Evolutionary conservation across 2,329 filamentous ascomycete species (phyloP), one percentile per base, ranked within the genome.

Genomic region (Ceratocystis destructans): DNA sequence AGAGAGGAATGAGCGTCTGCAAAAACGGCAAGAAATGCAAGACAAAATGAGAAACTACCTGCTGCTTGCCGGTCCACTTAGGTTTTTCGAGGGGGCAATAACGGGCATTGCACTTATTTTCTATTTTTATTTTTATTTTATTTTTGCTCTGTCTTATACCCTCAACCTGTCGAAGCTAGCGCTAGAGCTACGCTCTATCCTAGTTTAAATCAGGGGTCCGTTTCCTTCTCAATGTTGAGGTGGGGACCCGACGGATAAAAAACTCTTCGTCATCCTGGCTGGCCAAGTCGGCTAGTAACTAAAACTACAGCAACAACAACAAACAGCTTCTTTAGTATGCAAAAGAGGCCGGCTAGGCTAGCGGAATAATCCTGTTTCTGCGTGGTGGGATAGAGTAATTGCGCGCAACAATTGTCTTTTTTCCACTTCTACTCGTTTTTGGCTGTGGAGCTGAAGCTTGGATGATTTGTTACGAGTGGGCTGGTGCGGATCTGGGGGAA

Each of bases 241-340:
- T 59, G 28, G 55, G 31, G 15, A 15, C 37, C 55, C 31, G 31
- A 37, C 22, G 48, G 22, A 12, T 4, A 37, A 41, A 41, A 28
- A 53, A 25, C 22, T 53, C 25, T 55, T 55, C 31, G 55, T 37
- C 55, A 59, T 59, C 7, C 17, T n/a, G 12, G 25, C 25, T 57
- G 7, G 53, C 7, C 22, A n/a, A 20, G 20, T 31, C 53, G 25
- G 33, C 53, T 31, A 37, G 10, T 28, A 31, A 28, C 28, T 7
- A 28, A 17, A 59, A 59, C 28, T 10, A 33, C 28, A 59, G 17
- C 53, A 59, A 59, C 55, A 59, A 59, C 55, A 59, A 59, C 55
- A 59, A 37, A 57, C 53, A 31, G 53, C 2, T 12, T 6, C 25
- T 33, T 7, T 31, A 7, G 25, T 20, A 20, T 10, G 44, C 25